Evolutionary conservation across 176 grass and related monocot genomes (phyloP).

Genomic region (Ampelocalamus luodianensis): DNA sequence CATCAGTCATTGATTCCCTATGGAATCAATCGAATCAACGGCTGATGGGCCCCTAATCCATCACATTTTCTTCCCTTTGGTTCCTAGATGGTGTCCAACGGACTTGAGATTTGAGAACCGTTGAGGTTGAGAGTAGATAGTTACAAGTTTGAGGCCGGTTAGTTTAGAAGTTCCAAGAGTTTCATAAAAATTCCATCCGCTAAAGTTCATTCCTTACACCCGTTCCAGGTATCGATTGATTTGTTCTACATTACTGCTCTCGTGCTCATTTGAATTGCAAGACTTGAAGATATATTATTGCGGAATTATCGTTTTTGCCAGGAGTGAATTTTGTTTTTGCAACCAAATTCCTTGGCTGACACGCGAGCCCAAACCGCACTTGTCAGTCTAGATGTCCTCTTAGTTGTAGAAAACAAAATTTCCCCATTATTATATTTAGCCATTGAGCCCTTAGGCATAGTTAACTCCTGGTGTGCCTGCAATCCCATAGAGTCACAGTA

Average conservation of each 20-base stretch:
- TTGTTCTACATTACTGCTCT: no score
- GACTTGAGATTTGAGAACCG: neutral
- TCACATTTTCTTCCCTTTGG: no score
- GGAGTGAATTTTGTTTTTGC: neutral
- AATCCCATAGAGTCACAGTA: neutral
- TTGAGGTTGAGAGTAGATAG: neutral
- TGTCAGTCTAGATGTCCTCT: neutral
- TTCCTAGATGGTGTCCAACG: neutral
- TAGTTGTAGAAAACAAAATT: neutral
- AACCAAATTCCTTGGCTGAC: neutral
- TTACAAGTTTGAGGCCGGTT: neutral
- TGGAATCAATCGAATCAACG: no score
- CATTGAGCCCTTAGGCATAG: neutral
- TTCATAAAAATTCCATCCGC: neutral
- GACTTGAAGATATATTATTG: no score
- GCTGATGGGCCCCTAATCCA: no score
- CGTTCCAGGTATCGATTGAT: no score
- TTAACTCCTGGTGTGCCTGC: neutral
- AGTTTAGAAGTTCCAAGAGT: neutral
- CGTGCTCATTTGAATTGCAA: no score
- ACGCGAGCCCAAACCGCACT: neutral
- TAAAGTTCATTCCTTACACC: no score
- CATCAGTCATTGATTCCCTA: no score
- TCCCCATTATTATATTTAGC: neutral
- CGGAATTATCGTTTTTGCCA: no score